Percentiles rank a stretch among this genome's conserved stretches.
Conservation (phyloP, 441 rosid species). For the California macrophylla region DNA sequence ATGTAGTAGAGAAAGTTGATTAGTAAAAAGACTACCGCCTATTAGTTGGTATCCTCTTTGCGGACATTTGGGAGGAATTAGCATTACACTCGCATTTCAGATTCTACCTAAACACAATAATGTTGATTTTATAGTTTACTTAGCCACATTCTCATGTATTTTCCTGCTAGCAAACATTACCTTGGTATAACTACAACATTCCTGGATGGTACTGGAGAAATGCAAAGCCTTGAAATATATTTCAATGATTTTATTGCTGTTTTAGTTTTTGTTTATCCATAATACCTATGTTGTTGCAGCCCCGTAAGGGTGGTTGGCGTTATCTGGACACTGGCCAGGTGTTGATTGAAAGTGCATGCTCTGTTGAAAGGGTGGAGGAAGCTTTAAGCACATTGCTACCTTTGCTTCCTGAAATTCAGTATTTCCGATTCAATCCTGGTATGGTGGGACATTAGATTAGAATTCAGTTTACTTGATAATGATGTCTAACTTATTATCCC, state of each 20-base stretch:
- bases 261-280: constrained; percentile 11
- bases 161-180: too few relatives aligned
- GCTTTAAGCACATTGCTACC: constrained; percentile 87
- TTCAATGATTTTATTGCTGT: background rate
- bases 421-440: constrained; percentile 94
- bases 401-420: constrained; percentile 84
- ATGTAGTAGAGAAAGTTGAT: too few relatives aligned
- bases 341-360: constrained; percentile 94
- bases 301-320: constrained; percentile 96
- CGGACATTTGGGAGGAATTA: too few relatives aligned
- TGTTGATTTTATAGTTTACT: too few relatives aligned
- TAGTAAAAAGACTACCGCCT: too few relatives aligned
- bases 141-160: too few relatives aligned
- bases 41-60: too few relatives aligned
- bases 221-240: background rate
- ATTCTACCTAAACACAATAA: too few relatives aligned
- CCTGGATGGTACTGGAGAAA: background rate
- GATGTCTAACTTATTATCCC: background rate
- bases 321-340: constrained; percentile 96
- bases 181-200: background rate
- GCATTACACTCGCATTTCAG: too few relatives aligned
- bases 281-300: constrained; percentile 32
- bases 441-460: constrained; percentile 7
- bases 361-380: constrained; percentile 94
- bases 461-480: constrained; percentile 10